These are phyloP conservation scores for Calocera cornea DNA, from an alignment of 768 basidiomycete genomes.

Conservation along the genomic window DNA sequence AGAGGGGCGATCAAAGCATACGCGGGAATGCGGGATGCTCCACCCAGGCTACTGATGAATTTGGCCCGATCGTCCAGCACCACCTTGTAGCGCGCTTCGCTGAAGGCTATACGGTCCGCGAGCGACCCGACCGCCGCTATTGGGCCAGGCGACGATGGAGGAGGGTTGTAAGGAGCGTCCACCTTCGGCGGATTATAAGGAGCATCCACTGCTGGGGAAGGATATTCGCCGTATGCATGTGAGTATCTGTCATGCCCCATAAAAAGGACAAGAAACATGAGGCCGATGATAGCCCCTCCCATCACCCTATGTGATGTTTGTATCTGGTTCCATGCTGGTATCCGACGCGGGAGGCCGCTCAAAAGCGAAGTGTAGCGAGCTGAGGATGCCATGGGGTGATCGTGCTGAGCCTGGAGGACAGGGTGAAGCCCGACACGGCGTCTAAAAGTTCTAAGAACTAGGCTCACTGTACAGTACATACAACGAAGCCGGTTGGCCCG, in stretches of 20 bases:
- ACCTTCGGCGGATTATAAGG: too few relatives aligned
- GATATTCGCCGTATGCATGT: not conserved
- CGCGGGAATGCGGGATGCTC: conserved; percentile 3
- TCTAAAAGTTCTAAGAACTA: too few relatives aligned
- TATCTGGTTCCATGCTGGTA: not conserved
- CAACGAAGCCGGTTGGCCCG: not conserved
- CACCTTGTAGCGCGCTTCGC: conserved; percentile 6
- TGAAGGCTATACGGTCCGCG: not conserved
- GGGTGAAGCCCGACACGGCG: not conserved
- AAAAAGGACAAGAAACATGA: not conserved
- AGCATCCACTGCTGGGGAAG: too few relatives aligned
- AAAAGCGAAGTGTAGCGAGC: not conserved
- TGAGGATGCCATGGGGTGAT: not conserved
- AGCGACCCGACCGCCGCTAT: not conserved
- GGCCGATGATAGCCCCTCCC: not conserved
- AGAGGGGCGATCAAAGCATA: not conserved
- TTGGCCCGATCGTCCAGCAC: conserved; percentile 3
- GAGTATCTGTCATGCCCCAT: not conserved
- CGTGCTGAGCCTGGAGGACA: not conserved
- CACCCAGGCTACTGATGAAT: conserved; percentile 5
- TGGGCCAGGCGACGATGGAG: not conserved
- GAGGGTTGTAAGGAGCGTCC: too few relatives aligned
- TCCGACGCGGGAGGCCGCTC: not conserved
- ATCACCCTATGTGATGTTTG: not conserved
- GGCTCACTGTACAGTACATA: not conserved